A percentile compares a stretch with the other conserved stretches of the same genome.
Conservation (phyloP, 768 basidiomycete species). For the Tulasnella sp. region DNA sequence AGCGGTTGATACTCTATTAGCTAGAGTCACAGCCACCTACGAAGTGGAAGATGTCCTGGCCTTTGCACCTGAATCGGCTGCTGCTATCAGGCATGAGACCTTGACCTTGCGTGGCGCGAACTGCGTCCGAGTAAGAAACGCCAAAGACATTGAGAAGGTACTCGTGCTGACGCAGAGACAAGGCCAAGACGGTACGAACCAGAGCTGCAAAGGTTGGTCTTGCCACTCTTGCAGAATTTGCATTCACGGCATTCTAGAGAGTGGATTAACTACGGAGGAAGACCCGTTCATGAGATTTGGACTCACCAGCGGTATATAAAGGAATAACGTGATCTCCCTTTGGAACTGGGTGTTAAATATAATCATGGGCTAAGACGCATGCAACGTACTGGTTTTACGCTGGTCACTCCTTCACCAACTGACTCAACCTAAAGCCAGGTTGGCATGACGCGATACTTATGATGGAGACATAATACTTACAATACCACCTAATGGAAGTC, state of each 20-base stretch:
- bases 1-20: neutral
- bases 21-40: slow-evolving; percentile 42
- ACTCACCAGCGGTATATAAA: slow-evolving; percentile 83
- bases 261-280: slow-evolving; percentile 9
- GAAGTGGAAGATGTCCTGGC: slow-evolving; percentile 83
- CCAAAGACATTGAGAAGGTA: neutral
- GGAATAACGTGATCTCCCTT: slow-evolving; percentile 96
- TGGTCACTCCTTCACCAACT: slow-evolving; percentile 92
- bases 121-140: slow-evolving; percentile 35
- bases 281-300: neutral
- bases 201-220: slow-evolving; percentile 97
- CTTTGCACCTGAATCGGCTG: slow-evolving; percentile 81
- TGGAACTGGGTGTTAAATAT: neutral
- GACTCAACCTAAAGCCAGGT: slow-evolving; percentile 68
- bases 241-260: slow-evolving; percentile 84
- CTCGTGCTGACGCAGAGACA: neutral
- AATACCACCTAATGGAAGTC: neutral
- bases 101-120: slow-evolving; percentile 86
- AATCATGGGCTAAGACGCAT: neutral
- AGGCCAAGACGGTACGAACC: slow-evolving; percentile 39
- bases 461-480: neutral
- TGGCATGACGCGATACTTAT: neutral
- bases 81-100: slow-evolving; percentile 92
- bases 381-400: slow-evolving; percentile 46
- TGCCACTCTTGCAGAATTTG: slow-evolving; percentile 97